Conservation (phyloP, 495 filamentous ascomycete species). For the Neurospora pannonica region DNA sequence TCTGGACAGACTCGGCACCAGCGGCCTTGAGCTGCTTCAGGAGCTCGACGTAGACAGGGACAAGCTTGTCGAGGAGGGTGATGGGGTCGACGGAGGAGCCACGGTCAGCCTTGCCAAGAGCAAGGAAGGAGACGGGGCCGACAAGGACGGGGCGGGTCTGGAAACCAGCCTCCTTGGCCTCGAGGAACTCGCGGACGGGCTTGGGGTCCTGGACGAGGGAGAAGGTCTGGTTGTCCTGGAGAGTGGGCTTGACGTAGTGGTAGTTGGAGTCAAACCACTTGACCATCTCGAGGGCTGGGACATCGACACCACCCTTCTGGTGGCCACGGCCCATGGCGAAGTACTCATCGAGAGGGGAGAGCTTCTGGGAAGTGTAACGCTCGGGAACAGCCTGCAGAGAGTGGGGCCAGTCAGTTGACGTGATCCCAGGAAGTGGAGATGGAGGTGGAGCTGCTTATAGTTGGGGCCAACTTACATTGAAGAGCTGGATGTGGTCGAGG, state of each 20-base stretch:
- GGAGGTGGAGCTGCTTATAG: neutral
- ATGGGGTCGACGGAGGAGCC: slow-evolving; percentile 85
- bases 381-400: slow-evolving; percentile 65
- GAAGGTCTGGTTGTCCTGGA: slow-evolving; percentile 93
- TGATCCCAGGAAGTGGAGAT: neutral
- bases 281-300: slow-evolving; percentile 94
- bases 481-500: slow-evolving; percentile 97
- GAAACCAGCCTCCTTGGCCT: slow-evolving; percentile 95
- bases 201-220: slow-evolving; percentile 79
- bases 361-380: slow-evolving; percentile 76
- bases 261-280: slow-evolving; percentile 99
- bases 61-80: slow-evolving; percentile 77
- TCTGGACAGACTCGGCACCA: slow-evolving; percentile 90
- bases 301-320: slow-evolving; percentile 87
- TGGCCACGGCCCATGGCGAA: slow-evolving; percentile 99
- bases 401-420: neutral
- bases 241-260: slow-evolving; percentile 98
- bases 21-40: slow-evolving; percentile 86
- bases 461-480: slow-evolving; percentile 57
- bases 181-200: slow-evolving; percentile 84
- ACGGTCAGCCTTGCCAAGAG: slow-evolving; percentile 94
- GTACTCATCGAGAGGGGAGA: slow-evolving; percentile 87
- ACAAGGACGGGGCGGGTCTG: slow-evolving; percentile 86
- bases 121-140: slow-evolving; percentile 93
- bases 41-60: slow-evolving; percentile 88